Evolutionary conservation across 441 rosid species (phyloP), one percentile per base, ranked within the genome.

Genomic region (Syzygium syzygioides): DNA sequence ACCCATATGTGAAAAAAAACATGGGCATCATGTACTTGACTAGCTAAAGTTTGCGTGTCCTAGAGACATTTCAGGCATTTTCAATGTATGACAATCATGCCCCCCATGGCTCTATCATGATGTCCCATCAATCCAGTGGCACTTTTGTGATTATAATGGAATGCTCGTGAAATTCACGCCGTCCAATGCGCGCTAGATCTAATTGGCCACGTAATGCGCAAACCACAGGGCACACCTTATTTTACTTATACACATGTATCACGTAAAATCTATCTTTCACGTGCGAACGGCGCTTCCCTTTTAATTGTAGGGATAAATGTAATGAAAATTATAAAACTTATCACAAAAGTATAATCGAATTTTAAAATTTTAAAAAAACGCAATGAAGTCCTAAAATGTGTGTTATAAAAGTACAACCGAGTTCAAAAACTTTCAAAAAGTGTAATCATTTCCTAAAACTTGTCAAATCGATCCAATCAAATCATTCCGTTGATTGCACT

Each of bases 161-260:
- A 55, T 7, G 23, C 57, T 23, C 25, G 20, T 4, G 60, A 56
- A 56, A 3, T 56, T 56, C 2, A 56, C 12, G 11, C 12, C 2
- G 4, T 56, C 60, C 60, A 56, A 23, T 4, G 60, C 6, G 9
- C 2, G 26, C 26, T 8, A 7, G 60, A 20, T 23, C 9, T 4
- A 3, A 1, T 57, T 18, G 3, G 62, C 9, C 25, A 4, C n/a
- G 2, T 57, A 23, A 4, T 11, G 4, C 4, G 5, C 14, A 25
- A 10, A 7, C 48, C 48, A 45, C 48, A 0, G 9, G 25, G 14
- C 62, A 25, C 12, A 10, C 62, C 62, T 57, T 57, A 25, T 23
- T 57, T 57, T 57, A 1, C 62, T 28, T 10, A 9, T 20, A 23
- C 60, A 9, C 9, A 0, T 23, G 4, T 23, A 4, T 23, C 26